Evolutionary conservation across 306 rosid genomes (phyloP).

Genomic region (Cucurbita argyrosperma): DNA sequence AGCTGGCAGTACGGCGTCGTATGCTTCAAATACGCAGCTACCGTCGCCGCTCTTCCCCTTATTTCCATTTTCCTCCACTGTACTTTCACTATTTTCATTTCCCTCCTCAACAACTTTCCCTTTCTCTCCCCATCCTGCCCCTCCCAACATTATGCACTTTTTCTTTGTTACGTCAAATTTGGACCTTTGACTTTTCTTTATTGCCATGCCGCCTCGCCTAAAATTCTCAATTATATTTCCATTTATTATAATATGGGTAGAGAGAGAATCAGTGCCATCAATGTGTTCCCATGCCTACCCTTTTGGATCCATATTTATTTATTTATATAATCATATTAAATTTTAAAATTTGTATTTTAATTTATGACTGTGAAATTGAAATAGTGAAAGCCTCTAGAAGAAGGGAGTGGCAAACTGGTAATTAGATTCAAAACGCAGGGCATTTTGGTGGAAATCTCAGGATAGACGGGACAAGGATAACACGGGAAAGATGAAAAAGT

Average conservation of each 20-base stretch:
- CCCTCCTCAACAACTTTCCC: neutral
- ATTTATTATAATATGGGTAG: neutral
- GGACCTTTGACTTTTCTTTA: neutral
- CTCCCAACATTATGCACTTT: neutral
- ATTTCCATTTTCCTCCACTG: neutral
- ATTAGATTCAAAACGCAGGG: neutral
- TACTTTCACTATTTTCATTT: neutral
- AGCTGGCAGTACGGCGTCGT: conserved; percentile 43
- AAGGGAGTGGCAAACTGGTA: neutral
- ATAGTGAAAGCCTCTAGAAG: neutral
- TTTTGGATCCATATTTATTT: neutral
- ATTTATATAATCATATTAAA: no score
- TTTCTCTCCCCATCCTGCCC: neutral
- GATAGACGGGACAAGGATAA: neutral
- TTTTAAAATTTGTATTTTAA: no score
- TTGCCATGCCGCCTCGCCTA: no score
- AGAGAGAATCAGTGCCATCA: neutral
- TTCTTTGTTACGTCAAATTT: neutral
- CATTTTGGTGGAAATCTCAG: neutral
- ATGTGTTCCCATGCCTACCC: neutral
- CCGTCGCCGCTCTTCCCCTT: conserved; percentile 16
- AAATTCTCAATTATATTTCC: neutral
- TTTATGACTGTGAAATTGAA: neutral
- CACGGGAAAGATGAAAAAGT: neutral
- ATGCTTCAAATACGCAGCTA: conserved; percentile 20